Evolutionary conservation across 78 protist species (phyloP), one percentile per base, ranked within the genome.

Genomic region (Speleostelium caveatum): DNA sequence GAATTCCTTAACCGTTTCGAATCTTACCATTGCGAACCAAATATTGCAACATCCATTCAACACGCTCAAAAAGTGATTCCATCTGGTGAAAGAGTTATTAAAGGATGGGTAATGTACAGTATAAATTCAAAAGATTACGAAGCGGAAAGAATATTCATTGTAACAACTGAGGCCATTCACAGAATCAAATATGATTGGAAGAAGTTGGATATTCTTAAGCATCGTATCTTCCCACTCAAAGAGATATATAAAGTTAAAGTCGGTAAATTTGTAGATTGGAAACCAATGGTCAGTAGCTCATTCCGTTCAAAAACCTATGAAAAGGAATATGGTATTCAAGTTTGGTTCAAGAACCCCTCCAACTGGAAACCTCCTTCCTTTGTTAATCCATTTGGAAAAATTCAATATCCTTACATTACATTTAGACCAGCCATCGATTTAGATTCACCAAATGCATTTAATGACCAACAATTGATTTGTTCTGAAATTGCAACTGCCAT

Each of bases 31-130:
- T 73, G 55, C 22, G 41, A 56, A 30, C 79, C 79, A n/a, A 56
- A 51, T 36, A 56, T 55, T 10, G 60, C 39, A 16, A 45, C 42
- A 36, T 73, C 79, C 35, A 73, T 73, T 56, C 38, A 26, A 19
- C 79, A 73, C 63, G 22, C 79, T 51, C 79, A 73, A 30, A 73
- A 73, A 10, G 42, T 55, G 2, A 73, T 73, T 36, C 79, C 79
- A 33, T 61, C 66, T 14, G 79, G 79, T 36, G 79, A 73, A 26
- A 28, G 65, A 26, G 79, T 73, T 16, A 55, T 73, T 24, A 73
- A 73, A 22, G 79, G 68, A 32, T 73, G 79, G 79, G 42, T 73
- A 16, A 73, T 73, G 79, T 73, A 73, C 65, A 73, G 79, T 22
- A 73, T 73, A 61, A 73, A 73, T 49, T 55, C 33, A 28, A 73